Base-by-base conservation (phyloP, 768 basidiomycete species). In the Strobilomyces dryophilus region DNA sequence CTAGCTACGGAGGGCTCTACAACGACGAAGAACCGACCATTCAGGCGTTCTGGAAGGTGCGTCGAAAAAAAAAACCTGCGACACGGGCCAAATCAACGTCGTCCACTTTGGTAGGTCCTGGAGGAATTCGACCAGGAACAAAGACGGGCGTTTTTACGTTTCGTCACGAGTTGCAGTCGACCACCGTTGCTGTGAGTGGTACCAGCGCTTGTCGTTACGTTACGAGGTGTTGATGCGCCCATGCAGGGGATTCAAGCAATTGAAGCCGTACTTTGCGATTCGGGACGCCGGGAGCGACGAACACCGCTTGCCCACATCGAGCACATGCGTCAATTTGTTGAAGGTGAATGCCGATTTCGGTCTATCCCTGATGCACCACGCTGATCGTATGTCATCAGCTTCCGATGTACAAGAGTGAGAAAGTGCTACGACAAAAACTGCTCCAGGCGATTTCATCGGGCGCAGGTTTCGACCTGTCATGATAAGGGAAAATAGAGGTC, bases 401-500 rank as follows among this genome's bases (percentile, higher is more conserved):
- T 14, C 90, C 90, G 14, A 71, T 78, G 36, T 91, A 92, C 65
- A 69, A 72, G 49, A 83, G 73, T 60, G 87, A 89, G 66, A 68
- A 70, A 20, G 75, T 80, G 3, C 74, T 98, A 21, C 76, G 81
- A 10, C 73, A 80, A 45, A 98, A 97, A 69, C 73, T 98, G 27
- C 63, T 95, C 6, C 87, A 92, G 62, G 91, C 93, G 1, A 91
- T 98, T 63, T 87, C 78, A 41, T 83, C 92, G 0, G 87, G 85
- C 39, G 91, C 93, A 5, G 95, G 95, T 2, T 98, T 98, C 57
- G 95, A 98, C 72, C 75, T 98, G 46, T 97, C 94, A 10, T 97
- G 50, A 66, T 18, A 27, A 64, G 20, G 31, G 26, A 14, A 5
- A n/a, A 26, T 21, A 11, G 9, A 12, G 26, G 59, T 26, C 32